Evolutionary conservation across 2,329 filamentous ascomycete species (phyloP).

Genomic region (Phaeophleospora eucalypticola): DNA sequence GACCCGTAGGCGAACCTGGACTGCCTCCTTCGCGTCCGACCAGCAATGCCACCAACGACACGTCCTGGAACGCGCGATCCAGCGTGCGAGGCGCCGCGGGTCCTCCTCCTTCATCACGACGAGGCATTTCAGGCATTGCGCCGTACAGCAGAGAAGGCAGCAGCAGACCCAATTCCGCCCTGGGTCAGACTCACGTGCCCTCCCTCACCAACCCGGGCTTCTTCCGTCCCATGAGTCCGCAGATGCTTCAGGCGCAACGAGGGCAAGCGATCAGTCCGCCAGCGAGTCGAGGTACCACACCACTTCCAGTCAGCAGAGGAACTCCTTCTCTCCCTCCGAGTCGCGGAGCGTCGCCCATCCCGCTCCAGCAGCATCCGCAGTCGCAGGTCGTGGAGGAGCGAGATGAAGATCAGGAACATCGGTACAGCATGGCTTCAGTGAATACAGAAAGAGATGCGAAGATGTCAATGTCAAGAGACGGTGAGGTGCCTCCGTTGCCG

Average conservation of each 20-base stretch:
- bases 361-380: constrained; percentile 4
- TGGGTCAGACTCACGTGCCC: constrained; percentile 80
- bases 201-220: constrained; percentile 86
- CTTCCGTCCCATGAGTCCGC: constrained; percentile 94
- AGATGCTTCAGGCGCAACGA: constrained; percentile 86
- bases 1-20: constrained; percentile 45
- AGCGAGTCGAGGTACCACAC: constrained; percentile 7
- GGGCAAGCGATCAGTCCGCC: constrained; percentile 44
- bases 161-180: constrained; percentile 55
- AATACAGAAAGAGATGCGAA: constrained; percentile 38
- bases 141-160: constrained; percentile 5
- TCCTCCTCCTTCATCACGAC: constrained; percentile 17
- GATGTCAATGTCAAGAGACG: constrained; percentile 36
- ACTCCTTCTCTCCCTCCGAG: constrained; percentile 11
- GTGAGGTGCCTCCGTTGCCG: constrained; percentile 49
- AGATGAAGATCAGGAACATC: constrained; percentile 37
- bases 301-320: constrained; percentile 29
- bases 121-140: constrained; percentile 22
- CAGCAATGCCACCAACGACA: constrained; percentile 25
- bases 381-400: constrained; percentile 17
- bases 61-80: constrained; percentile 22
- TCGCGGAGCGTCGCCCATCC: neutral
- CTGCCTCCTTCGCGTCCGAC: constrained; percentile 45
- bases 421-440: constrained; percentile 58
- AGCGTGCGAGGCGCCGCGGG: constrained; percentile 12